A percentile compares a stretch with the other conserved stretches of the same genome.
These are phyloP conservation scores for Epichloe coenophiala DNA, from an alignment of 2,329 filamentous ascomycete species.

Conservation along the genomic window DNA sequence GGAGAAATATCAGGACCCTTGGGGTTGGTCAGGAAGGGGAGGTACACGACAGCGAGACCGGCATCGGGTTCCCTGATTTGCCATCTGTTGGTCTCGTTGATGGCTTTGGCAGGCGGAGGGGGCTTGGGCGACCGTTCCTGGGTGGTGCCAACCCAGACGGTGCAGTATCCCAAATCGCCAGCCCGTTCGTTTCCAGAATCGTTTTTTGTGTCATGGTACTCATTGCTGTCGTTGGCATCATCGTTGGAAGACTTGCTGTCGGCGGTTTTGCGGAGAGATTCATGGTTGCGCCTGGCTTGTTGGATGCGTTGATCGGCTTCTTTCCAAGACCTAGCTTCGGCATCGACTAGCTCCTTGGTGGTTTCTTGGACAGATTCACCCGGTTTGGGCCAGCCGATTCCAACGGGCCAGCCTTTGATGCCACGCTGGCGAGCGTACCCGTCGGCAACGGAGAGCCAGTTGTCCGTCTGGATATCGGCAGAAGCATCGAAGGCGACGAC, in stretches of 20 bases:
- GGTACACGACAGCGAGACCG: conserved; percentile 79
- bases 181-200: conserved; percentile 29
- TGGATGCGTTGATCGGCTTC: conserved; percentile 52
- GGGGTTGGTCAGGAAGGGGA: conserved; percentile 70
- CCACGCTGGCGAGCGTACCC: conserved; percentile 84
- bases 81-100: conserved; percentile 53
- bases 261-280: conserved; percentile 15
- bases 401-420: conserved; percentile 88
- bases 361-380: conserved; percentile 45
- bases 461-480: conserved; percentile 83
- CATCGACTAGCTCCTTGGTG: conserved; percentile 48
- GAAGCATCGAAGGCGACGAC: conserved; percentile 89
- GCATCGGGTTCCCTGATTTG: conserved; percentile 58
- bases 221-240: conserved; percentile 9
- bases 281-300: conserved; percentile 40
- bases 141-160: conserved; percentile 82
- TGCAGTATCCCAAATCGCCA: conserved; percentile 75
- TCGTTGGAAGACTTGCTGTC: conserved; percentile 8
- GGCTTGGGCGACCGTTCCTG: conserved; percentile 52
- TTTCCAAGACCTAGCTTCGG: conserved; percentile 45
- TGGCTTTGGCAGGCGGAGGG: conserved; percentile 34
- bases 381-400: conserved; percentile 77
- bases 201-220: conserved; percentile 22
- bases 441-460: conserved; percentile 90
- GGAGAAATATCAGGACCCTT: conserved; percentile 75